Conservation (phyloP, 331 rosid genomes). For the Erythrophleum ivorense region DNA sequence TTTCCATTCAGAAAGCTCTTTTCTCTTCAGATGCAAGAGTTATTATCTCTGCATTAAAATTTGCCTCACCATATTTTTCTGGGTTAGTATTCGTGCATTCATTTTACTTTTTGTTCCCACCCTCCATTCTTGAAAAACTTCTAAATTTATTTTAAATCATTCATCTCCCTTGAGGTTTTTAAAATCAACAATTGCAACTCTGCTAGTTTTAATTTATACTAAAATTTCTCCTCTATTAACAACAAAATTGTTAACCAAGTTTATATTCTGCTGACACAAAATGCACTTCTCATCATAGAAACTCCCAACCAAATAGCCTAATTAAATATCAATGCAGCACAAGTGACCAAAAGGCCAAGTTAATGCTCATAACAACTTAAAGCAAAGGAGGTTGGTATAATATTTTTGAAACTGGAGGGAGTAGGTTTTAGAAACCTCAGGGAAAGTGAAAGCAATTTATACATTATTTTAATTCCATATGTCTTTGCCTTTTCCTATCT, state of each 20-base stretch:
- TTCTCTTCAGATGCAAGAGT: neutral
- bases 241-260: neutral
- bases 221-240: neutral
- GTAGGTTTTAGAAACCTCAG: neutral
- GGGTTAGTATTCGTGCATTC: neutral
- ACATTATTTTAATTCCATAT: neutral
- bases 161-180: neutral
- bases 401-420: neutral
- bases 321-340: constrained; percentile 3
- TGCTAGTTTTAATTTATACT: neutral
- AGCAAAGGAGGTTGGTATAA: neutral
- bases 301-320: neutral
- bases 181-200: neutral
- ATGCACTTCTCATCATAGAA: neutral
- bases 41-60: neutral
- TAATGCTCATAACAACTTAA: neutral
- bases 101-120: neutral
- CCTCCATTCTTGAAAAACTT: neutral
- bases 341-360: neutral
- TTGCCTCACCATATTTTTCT: neutral
- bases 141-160: neutral
- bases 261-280: neutral
- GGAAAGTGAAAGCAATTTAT: neutral
- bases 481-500: constrained; percentile 26
- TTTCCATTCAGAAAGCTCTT: neutral